A percentile compares a stretch with the other conserved stretches of the same genome.
These are phyloP conservation scores for Solanum raphanifolium DNA, from an alignment of 257 asterid genomes.

Conservation along the genomic window DNA sequence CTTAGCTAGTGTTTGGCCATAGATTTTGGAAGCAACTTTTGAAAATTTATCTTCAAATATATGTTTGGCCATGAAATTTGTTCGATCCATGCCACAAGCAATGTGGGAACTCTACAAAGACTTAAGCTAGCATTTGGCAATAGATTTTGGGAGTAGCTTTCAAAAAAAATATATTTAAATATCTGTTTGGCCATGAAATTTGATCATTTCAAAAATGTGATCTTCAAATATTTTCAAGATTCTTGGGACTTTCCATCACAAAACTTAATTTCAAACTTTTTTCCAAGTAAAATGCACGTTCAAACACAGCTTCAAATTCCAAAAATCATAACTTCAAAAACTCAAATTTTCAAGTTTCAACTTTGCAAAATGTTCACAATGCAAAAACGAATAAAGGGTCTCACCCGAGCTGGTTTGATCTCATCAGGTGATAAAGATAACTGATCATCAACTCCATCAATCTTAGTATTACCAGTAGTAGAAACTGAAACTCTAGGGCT, in stretches of 20 bases:
- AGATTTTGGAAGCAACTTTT: background rate
- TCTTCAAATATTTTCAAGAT: background rate
- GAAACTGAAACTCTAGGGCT: conserved; percentile 52
- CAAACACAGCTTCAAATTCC: background rate
- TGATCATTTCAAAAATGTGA: background rate
- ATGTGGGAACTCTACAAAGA: background rate
- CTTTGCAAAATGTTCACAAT: background rate
- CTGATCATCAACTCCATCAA: conserved; percentile 34
- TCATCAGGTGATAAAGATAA: conserved; percentile 34
- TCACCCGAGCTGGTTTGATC: conserved; percentile 57
- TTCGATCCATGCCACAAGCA: background rate
- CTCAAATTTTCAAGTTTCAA: background rate
- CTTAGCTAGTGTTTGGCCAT: background rate
- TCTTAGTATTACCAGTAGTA: conserved; percentile 31
- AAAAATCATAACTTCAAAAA: background rate
- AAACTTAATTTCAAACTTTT: background rate
- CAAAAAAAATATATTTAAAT: background rate
- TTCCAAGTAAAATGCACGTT: background rate
- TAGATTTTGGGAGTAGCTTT: background rate
- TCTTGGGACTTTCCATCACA: background rate
- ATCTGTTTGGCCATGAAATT: background rate
- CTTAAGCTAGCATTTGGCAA: background rate
- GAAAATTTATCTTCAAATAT: too few species aligned
- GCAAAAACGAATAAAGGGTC: conserved; percentile 14
- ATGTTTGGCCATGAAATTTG: background rate